Percentiles rank a stretch among this genome's conserved stretches.
These are phyloP conservation scores for Metarhizium sp. DNA, from an alignment of 2,329 filamentous ascomycete species.

Conservation along the genomic window DNA sequence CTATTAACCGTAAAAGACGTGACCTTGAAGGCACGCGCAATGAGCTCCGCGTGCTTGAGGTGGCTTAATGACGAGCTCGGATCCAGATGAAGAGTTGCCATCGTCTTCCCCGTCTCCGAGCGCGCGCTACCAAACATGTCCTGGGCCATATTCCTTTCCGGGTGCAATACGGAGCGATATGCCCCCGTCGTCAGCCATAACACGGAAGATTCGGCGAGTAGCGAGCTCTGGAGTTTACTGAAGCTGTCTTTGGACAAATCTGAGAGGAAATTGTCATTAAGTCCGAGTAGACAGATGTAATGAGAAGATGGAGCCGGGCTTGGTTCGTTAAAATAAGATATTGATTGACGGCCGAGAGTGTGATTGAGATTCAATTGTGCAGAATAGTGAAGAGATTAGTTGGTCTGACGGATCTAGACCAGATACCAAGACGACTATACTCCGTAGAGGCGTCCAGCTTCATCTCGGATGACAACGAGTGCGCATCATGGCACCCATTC, in stretches of 20 bases:
- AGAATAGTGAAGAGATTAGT: no score
- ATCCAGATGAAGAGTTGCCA: slow-evolving; percentile 37
- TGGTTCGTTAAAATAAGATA: slow-evolving; percentile 6
- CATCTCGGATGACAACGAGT: no score
- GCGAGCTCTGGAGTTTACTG: slow-evolving; percentile 22
- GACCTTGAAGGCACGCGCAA: slow-evolving; percentile 28
- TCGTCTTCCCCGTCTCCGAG: slow-evolving; percentile 34
- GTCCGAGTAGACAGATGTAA: slow-evolving; percentile 33
- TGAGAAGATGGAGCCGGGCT: slow-evolving; percentile 7
- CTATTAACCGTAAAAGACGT: slow-evolving; percentile 45
- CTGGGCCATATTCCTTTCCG: slow-evolving; percentile 33
- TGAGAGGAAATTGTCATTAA: slow-evolving; percentile 33
- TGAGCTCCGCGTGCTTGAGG: slow-evolving; percentile 17
- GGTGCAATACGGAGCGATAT: slow-evolving; percentile 25
- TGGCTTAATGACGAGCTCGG: slow-evolving; percentile 20
- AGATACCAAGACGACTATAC: no score
- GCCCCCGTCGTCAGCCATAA: slow-evolving; percentile 33
- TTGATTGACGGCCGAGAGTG: no score
- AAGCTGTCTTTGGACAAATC: slow-evolving; percentile 29
- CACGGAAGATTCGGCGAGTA: slow-evolving; percentile 24
- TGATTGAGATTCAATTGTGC: no score
- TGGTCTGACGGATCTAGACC: no score
- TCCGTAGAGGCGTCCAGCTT: no score
- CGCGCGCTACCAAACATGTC: slow-evolving; percentile 36
- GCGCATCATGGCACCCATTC: no score